Evolutionary conservation across 2,329 filamentous ascomycete species (phyloP).

Genomic region (Trichoderma atroviride): DNA sequence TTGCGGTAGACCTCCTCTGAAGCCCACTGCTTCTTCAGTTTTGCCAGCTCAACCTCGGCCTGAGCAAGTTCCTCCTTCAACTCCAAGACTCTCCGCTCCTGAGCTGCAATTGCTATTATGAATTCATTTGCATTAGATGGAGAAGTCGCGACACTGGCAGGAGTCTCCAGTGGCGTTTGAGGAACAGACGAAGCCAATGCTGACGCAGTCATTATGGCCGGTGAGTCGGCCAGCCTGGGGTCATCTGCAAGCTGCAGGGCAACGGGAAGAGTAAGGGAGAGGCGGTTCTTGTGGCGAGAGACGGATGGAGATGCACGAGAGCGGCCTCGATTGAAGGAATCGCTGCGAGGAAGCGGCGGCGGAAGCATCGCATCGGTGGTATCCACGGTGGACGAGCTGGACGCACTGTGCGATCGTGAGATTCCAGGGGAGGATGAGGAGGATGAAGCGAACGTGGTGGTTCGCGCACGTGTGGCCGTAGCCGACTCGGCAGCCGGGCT

Average conservation of each 20-base stretch:
- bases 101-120: constrained; percentile 85
- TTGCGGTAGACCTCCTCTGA: constrained; percentile 76
- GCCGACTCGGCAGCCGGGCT: constrained; percentile 34
- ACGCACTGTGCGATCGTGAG: constrained; percentile 24
- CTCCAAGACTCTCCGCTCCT: constrained; percentile 89
- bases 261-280: constrained; percentile 65
- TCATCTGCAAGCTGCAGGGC: constrained; percentile 53
- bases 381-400: constrained; percentile 18
- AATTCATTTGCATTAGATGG: constrained; percentile 66
- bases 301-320: constrained; percentile 56
- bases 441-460: constrained; percentile 32
- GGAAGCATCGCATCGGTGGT: constrained; percentile 38
- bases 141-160: constrained; percentile 41
- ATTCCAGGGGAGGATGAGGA: constrained; percentile 31
- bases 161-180: constrained; percentile 53
- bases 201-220: constrained; percentile 50
- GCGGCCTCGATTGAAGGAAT: constrained; percentile 44
- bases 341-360: constrained; percentile 36
- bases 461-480: constrained; percentile 32
- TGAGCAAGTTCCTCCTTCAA: constrained; percentile 84
- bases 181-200: constrained; percentile 47
- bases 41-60: constrained; percentile 75
- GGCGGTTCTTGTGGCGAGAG: constrained; percentile 58
- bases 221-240: constrained; percentile 42
- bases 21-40: constrained; percentile 83